phyloP scores from a whole-genome alignment of 2,329 filamentous ascomycete species.

The Colletotrichum endophyticum region DNA sequence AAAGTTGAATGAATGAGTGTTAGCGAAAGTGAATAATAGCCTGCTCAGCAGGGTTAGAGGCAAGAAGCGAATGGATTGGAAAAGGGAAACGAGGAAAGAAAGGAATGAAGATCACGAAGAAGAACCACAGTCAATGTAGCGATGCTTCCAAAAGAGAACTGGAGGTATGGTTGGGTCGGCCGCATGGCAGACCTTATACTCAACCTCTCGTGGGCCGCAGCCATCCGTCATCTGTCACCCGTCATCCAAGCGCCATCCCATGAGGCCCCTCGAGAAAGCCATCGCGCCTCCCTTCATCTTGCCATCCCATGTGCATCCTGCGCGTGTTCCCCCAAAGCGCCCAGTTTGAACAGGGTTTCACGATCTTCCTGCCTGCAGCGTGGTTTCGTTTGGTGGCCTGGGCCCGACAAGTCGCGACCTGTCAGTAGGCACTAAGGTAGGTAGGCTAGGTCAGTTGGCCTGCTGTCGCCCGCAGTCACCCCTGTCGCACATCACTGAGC shows the following conservation, averaged over 20 bases:
- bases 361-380: constrained; percentile 8
- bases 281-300: not conserved
- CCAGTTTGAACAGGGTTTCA: constrained; percentile 19
- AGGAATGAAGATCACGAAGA: constrained; percentile 26
- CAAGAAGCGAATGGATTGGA: constrained; percentile 20
- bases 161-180: not conserved
- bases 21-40: constrained; percentile 19
- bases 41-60: constrained; percentile 34
- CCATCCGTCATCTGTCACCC: not conserved
- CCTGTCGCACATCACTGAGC: constrained; percentile 5
- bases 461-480: not conserved
- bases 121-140: constrained; percentile 11
- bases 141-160: not conserved
- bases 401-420: not conserved
- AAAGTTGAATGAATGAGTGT: not conserved
- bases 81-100: constrained; percentile 11
- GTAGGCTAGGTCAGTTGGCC: not conserved
- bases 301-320: not conserved
- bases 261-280: not conserved
- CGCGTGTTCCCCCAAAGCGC: not conserved
- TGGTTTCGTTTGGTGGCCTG: not conserved
- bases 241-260: constrained; percentile 14
- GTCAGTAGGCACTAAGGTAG: not conserved
- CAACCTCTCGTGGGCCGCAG: not conserved
- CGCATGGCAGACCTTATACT: constrained; percentile 13